Evolutionary conservation across 129 eudicot species (phyloP).

Genomic region (Arctium lappa): DNA sequence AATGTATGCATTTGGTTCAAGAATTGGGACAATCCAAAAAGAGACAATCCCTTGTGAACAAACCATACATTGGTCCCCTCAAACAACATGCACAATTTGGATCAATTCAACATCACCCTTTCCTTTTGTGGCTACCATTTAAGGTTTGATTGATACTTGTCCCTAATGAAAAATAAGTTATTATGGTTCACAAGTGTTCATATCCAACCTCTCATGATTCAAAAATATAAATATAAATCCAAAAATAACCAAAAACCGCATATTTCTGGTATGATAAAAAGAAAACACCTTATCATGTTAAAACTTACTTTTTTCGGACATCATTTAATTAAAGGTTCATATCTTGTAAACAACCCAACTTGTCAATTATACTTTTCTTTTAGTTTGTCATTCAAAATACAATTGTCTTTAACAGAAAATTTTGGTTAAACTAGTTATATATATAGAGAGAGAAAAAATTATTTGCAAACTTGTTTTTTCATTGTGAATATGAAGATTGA

Average conservation of each 20-base stretch:
- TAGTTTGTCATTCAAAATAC: background rate
- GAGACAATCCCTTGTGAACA: slow-evolving; percentile 38
- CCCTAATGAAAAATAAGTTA: slow-evolving; percentile 15
- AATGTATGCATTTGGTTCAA: background rate
- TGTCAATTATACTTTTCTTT: no score
- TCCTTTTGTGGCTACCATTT: slow-evolving; percentile 33
- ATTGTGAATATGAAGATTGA: no score
- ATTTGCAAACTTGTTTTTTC: no score
- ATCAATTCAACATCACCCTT: slow-evolving; percentile 31
- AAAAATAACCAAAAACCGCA: background rate
- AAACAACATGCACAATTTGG: slow-evolving; percentile 35
- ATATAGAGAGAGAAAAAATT: no score
- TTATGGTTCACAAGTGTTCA: slow-evolving; percentile 17
- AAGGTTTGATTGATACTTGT: slow-evolving; percentile 36
- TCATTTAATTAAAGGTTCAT: background rate
- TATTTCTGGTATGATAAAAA: background rate
- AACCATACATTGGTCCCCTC: slow-evolving; percentile 33
- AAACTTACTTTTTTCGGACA: background rate
- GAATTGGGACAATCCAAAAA: background rate
- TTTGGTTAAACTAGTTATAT: no score
- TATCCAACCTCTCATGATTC: background rate
- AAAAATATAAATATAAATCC: background rate
- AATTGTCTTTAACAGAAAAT: no score
- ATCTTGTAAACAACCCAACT: background rate
- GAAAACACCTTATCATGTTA: slow-evolving; percentile 5